Base-by-base conservation (phyloP, 139 green algal genomes). In the Diplosphaera chodatii region DNA sequence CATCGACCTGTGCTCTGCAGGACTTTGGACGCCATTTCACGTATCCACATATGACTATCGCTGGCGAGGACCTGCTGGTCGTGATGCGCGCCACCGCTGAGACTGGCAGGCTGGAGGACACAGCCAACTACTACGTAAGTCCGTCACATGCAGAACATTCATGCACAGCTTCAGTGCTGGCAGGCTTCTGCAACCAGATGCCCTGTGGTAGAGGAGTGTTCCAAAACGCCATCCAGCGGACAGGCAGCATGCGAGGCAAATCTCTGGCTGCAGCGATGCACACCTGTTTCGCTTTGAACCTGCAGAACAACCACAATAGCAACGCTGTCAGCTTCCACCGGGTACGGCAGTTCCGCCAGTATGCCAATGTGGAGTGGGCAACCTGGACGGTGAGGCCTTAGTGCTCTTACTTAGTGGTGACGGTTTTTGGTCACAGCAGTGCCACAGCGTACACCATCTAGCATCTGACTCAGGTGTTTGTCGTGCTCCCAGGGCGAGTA, bases 291-390 rank as follows among this genome's bases (percentile, higher is more conserved):
- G 13, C 16, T 27, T 59, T 59, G 18, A n/a, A 18, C 48, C 69
- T 73, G 30, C 75, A 71, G 69, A 72, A 76, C 69, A 79, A 75
- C 63, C 74, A 76, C 75, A 75, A 76, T 48, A 76, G 68, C 27
- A 80, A 80, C 48, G 33, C 75, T 28, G 68, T 80, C 32, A 56
- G 69, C 40, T 76, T 80, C 69, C 74, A 80, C 48, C 65, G 74
- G 1, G 63, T 79, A 2, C 40, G 40, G 1, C 69, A 75, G 31
- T 79, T 79, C 68, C 68, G 74, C 5, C 40, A 64, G 28, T 74
- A 70, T 25, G 72, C 72, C 16, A 77, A 77, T 62, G n/a, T 66
- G 8, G 72, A 72, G 23, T 77, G 72, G 72, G 72, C 55, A 1
- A 40, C 28, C 6, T 64, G 68, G 29, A 34, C 67, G 65, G 70